phyloP scores from a whole-genome alignment of 176 grass and related monocot species.

The Carex myosuroides region DNA sequence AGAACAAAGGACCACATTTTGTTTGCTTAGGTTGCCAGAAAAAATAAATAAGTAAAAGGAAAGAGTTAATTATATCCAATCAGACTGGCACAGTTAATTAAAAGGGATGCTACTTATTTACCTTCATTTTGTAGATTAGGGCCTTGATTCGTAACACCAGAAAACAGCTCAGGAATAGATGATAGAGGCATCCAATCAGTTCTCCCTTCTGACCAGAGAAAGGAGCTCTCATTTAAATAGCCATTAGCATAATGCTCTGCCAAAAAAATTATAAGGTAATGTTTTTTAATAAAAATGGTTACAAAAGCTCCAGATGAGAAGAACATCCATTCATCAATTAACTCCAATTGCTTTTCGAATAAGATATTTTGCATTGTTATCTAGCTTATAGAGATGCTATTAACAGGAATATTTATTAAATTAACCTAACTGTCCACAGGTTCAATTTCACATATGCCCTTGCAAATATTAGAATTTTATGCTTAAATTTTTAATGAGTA shows the following conservation, averaged over 20 bases:
- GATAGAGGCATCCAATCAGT: conserved; percentile 60
- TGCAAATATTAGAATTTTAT: background rate
- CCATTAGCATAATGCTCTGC: conserved; percentile 68
- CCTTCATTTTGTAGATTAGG: conserved; percentile 6
- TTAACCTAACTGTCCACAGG: background rate
- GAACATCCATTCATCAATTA: background rate
- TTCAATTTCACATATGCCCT: background rate
- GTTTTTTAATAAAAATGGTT: background rate
- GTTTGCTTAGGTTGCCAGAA: conserved; percentile 28
- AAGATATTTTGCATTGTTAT: background rate
- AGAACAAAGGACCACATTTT: conserved; percentile 12
- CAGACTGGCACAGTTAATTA: background rate
- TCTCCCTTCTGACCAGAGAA: conserved; percentile 85
- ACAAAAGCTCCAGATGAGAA: background rate
- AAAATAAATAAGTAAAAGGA: background rate
- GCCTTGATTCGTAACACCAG: conserved; percentile 22
- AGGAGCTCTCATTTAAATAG: conserved; percentile 51
- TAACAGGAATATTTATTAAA: background rate
- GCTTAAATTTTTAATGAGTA: background rate
- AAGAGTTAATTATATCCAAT: background rate
- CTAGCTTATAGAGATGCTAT: background rate
- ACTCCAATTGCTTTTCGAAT: background rate
- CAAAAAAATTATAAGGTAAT: background rate
- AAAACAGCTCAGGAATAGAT: conserved; percentile 48
- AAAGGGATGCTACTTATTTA: background rate